These are phyloP conservation scores for Amanita jacksonii DNA, from an alignment of 768 basidiomycete genomes.

Conservation along the genomic window DNA sequence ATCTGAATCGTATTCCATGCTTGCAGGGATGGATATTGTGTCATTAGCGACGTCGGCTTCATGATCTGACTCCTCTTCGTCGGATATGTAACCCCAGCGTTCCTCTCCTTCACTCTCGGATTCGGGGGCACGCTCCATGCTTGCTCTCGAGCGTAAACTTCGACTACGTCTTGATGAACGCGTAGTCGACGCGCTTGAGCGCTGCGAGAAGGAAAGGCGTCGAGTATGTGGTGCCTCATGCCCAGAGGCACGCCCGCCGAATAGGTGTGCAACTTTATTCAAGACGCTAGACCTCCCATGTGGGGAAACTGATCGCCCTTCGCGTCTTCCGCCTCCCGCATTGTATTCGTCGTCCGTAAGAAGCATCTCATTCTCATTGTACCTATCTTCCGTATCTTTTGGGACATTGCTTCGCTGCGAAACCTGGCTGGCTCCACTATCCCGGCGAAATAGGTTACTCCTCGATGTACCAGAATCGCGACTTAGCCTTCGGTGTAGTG, in stretches of 20 bases:
- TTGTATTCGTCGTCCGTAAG: constrained; percentile 19
- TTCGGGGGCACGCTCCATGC: constrained; percentile 47
- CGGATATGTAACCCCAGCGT: constrained; percentile 91
- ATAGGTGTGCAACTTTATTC: constrained; percentile 59
- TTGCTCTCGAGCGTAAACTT: constrained; percentile 30
- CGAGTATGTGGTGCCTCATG: constrained; percentile 32
- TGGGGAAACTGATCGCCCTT: constrained; percentile 25
- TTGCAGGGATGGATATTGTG: constrained; percentile 39
- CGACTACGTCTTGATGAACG: constrained; percentile 42
- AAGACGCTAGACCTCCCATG: constrained; percentile 39
- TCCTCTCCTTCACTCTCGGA: constrained; percentile 55
- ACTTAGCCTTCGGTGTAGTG: constrained; percentile 40
- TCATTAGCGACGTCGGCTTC: constrained; percentile 18
- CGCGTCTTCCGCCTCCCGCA: constrained; percentile 18
- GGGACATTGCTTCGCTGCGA: constrained; percentile 30
- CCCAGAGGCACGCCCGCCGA: constrained; percentile 35
- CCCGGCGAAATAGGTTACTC: constrained; percentile 24
- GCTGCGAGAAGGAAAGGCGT: constrained; percentile 47
- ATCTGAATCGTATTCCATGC: constrained; percentile 65
- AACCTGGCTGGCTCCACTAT: constrained; percentile 36
- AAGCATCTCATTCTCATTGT: constrained; percentile 21
- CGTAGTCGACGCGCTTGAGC: constrained; percentile 42
- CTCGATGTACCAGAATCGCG: constrained; percentile 31
- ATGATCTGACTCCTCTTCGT: constrained; percentile 55
- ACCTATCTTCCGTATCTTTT: constrained; percentile 21